Evolutionary conservation across 2,329 filamentous ascomycete species (phyloP).

Genomic region (Westerdykella aurantiaca): DNA sequence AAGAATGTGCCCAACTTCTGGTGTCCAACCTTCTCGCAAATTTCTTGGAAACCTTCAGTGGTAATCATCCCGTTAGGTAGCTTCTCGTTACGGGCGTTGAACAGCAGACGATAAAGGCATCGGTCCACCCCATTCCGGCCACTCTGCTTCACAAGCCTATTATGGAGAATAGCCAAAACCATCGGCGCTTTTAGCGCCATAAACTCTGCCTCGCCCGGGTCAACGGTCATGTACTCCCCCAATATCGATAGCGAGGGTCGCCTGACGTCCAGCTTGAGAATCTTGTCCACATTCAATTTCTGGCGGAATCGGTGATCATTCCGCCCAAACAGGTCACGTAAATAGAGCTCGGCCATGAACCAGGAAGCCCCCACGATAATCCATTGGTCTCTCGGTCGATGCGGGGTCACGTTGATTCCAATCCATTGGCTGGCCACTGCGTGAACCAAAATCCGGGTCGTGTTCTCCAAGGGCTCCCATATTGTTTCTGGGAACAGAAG

Average conservation of each 20-base stretch:
- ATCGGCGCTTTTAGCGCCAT: constrained; percentile 85
- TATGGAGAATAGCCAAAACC: constrained; percentile 89
- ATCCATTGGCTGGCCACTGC: constrained; percentile 89
- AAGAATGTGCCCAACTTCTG: constrained; percentile 86
- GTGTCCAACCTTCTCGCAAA: constrained; percentile 83
- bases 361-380: constrained; percentile 83
- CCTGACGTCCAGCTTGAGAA: constrained; percentile 74
- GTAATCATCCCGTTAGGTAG: constrained; percentile 65
- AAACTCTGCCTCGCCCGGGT: constrained; percentile 82
- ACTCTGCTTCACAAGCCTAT: constrained; percentile 80
- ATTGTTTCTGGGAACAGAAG: constrained; percentile 80
- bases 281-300: constrained; percentile 74
- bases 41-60: constrained; percentile 69
- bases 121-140: constrained; percentile 77
- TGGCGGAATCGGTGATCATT: constrained; percentile 91
- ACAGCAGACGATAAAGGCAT: constrained; percentile 78
- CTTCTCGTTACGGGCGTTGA: constrained; percentile 78
- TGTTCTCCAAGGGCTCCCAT: constrained; percentile 76
- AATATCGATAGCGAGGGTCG: constrained; percentile 78
- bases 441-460: constrained; percentile 74
- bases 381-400: constrained; percentile 77
- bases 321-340: constrained; percentile 84
- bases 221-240: constrained; percentile 70
- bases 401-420: constrained; percentile 84
- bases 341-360: constrained; percentile 92